Evolutionary conservation across 2,329 filamentous ascomycete species (phyloP), one percentile per base, ranked within the genome.

Genomic region (Epichloe elymi): DNA sequence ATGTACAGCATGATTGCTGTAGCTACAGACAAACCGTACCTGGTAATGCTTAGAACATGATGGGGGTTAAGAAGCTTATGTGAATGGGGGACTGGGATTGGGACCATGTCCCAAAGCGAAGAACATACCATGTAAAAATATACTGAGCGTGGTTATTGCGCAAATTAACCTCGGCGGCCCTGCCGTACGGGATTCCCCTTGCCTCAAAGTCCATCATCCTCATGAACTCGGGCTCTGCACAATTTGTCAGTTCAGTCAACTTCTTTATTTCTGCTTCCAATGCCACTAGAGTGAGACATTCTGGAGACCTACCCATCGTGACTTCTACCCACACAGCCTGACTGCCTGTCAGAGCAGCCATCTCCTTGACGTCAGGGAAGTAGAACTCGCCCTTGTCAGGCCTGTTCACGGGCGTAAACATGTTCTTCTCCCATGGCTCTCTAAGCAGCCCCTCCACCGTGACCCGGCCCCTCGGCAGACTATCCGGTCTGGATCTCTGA

Each of bases 141-240:
- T 98, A 98, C 74, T 97, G 93, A 56, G 88, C 83, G 69, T 98
- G 93, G 69, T 95, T 97, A 66, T 98, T 98, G 65, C 88, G 80
- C 63, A 98, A 72, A 65, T 94, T 95, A 54, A 98, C 90, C 69
- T 95, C 88, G 4, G 93, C 79, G 6, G 88, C 72, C 63, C 91
- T 79, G 14, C 90, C 93, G 63, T 96, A 91, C 2, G 93, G 93
- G 53, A 96, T 83, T 30, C 93, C 93, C 60, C 85, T 86, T 14
- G 78, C 75, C 63, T 87, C 79, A 62, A 88, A 80, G 60, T 90
- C 82, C 63, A 88, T 83, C 55, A 83, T 76, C 58, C 80, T 78
- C 60, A 96, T 70, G 60, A 91, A 74, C 65, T 93, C 88, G 51
- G 88, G 86, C 61, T 85, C 87, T 91, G 35, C 17, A 17, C n/a